Percentiles rank a stretch among this genome's conserved stretches.
Conservation (phyloP, 257 asterid genomes). For the Nicotiana otophora region DNA sequence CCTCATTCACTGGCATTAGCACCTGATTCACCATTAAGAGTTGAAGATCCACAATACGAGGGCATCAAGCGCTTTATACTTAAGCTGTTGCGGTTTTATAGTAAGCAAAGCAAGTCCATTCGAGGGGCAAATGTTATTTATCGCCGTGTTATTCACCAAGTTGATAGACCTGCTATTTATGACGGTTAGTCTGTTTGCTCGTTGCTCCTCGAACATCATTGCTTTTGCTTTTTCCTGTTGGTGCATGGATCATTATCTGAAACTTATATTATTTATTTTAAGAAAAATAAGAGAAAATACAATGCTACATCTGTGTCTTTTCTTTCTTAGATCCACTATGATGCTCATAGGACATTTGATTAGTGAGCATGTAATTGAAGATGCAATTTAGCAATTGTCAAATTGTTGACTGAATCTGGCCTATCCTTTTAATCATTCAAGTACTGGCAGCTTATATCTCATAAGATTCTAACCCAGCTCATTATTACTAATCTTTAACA, state of each 20-base stretch:
- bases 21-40: slow-evolving; percentile 54
- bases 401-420: neutral
- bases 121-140: slow-evolving; percentile 78
- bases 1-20: slow-evolving; percentile 79
- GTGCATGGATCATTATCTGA: neutral
- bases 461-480: neutral
- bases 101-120: slow-evolving; percentile 81
- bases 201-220: slow-evolving; percentile 3
- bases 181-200: slow-evolving; percentile 47
- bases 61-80: slow-evolving; percentile 53
- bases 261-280: neutral
- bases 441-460: neutral
- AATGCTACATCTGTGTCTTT: neutral
- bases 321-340: neutral
- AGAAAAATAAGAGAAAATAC: neutral
- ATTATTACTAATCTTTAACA: neutral
- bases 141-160: slow-evolving; percentile 54
- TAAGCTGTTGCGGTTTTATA: slow-evolving; percentile 64
- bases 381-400: neutral
- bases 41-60: slow-evolving; percentile 60
- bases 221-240: neutral
- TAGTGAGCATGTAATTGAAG: neutral
- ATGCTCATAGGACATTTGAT: neutral
- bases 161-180: slow-evolving; percentile 74
- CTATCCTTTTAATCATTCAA: neutral